These are phyloP conservation scores for Aspergillus quadricinctus DNA, from an alignment of 2,329 filamentous ascomycete genomes.

Conservation along the genomic window DNA sequence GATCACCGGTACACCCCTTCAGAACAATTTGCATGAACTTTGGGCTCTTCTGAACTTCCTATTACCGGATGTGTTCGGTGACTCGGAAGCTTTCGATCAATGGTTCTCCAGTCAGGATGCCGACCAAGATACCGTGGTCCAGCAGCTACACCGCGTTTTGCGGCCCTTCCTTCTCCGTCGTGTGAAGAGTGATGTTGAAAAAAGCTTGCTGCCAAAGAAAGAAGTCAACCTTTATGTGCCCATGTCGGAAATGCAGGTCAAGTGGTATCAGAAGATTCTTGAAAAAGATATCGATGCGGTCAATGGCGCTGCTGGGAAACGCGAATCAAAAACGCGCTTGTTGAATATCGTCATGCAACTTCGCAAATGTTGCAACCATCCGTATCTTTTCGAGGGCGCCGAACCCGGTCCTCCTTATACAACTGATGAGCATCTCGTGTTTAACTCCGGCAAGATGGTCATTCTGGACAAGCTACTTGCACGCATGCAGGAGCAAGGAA, in stretches of 20 bases:
- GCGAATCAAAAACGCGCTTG: constrained; percentile 93
- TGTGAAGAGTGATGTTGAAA: constrained; percentile 97
- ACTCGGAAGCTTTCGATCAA: constrained; percentile 92
- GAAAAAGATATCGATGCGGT: constrained; percentile 99
- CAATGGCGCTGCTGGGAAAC: constrained; percentile 92
- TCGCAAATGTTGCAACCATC: constrained; percentile 97
- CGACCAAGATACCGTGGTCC: constrained; percentile 92
- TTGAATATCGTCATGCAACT: constrained; percentile 99
- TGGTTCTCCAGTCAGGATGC: constrained; percentile 92
- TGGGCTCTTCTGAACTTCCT: constrained; percentile 98
- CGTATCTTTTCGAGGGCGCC: constrained; percentile 94
- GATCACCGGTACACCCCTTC: constrained; percentile 92
- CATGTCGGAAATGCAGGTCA: constrained; percentile 98
- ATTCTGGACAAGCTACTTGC: constrained; percentile 88
- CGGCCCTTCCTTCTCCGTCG: constrained; percentile 90
- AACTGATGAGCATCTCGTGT: constrained; percentile 90
- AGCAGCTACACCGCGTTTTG: constrained; percentile 89
- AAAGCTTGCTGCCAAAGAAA: constrained; percentile 95
- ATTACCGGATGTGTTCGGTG: constrained; percentile 95
- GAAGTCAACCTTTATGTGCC: constrained; percentile 95
- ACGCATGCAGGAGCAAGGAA: constrained; percentile 79
- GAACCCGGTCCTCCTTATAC: constrained; percentile 97
- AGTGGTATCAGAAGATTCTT: constrained; percentile 98
- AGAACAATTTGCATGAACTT: constrained; percentile 96
- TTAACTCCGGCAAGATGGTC: constrained; percentile 95